Base-by-base conservation (phyloP, 2,329 filamentous ascomycete species). In the Periconia sp. region DNA sequence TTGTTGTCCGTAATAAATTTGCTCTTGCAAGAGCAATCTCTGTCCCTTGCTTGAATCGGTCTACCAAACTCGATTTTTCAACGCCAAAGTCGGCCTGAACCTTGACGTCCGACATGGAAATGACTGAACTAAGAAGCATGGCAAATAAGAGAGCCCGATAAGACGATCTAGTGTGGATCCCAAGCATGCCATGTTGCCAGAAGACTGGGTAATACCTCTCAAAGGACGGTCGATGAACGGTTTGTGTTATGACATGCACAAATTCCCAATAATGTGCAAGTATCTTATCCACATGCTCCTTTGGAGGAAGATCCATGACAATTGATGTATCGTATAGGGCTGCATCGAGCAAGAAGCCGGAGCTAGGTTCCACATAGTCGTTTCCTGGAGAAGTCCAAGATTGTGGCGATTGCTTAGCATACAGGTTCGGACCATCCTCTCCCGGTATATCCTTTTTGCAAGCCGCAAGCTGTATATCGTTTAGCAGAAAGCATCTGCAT, bases 101-200 rank as follows among this genome's bases (percentile, higher is more conserved):
- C 33, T 71, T 73, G 7, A 78, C 74, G 50, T 87, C 82, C 10
- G 81, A 76, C 78, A 90, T 81, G 60, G 87, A 89, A 45, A 90
- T 81, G 5, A 85, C 81, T 1, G 85, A 87, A 41, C 85, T 86
- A 60, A 92, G 87, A 74, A 90, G 79, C 8, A 83, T 82, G 0
- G 87, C 84, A 65, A 90, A 89, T 0, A 91, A 77, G 20, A 91
- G 75, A 1, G 88, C 86, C 69, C 91, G 87, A 13, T 85, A 78
- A 3, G 87, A 87, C 18, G 80, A 74, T 2, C 82, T 76, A 8
- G 88, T 87, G 68, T 90, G 86, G 41, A 82, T 79, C 3, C 83
- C 82, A 9, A 78, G 74, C 10, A 75, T 74, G 33, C 89, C 79
- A 42, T 85, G 80, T 3, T 81, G 79, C 86, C 88, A 90, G 63